Evolutionary conservation across 2,329 filamentous ascomycete genomes (phyloP).

Genomic region (Colletotrichum destructivum): DNA sequence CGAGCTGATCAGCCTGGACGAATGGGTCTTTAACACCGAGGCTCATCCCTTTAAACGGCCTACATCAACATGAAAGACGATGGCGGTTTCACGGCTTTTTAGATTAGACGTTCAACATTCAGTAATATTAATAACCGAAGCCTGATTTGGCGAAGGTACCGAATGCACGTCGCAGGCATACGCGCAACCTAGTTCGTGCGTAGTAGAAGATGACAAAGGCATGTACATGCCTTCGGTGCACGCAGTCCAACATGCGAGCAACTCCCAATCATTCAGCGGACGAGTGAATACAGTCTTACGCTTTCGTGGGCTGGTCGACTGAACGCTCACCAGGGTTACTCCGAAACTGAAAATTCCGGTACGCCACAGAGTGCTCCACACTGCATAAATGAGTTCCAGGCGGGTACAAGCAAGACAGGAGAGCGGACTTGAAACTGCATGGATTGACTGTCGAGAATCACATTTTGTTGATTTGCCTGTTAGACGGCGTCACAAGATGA

Average conservation of each 20-base stretch:
- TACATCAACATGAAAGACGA: not conserved
- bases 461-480: not conserved
- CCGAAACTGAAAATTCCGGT: not conserved
- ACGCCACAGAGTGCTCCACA: too few species aligned
- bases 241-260: not conserved
- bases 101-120: not conserved
- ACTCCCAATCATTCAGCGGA: not conserved
- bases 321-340: not conserved
- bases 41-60: slow-evolving; percentile 60
- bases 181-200: not conserved
- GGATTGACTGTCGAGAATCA: not conserved
- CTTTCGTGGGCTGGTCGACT: not conserved
- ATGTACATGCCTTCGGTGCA: slow-evolving; percentile 5
- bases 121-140: slow-evolving; percentile 21
- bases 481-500: not conserved
- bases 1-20: slow-evolving; percentile 74
- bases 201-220: not conserved
- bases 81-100: not conserved
- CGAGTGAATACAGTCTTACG: not conserved
- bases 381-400: not conserved
- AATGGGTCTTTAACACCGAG: slow-evolving; percentile 74
- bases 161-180: not conserved
- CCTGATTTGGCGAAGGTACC: not conserved
- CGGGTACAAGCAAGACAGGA: not conserved
- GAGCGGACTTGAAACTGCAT: not conserved